Evolutionary conservation across 345 rosid genomes (phyloP).

Genomic region (Bruguiera gymnorhiza): DNA sequence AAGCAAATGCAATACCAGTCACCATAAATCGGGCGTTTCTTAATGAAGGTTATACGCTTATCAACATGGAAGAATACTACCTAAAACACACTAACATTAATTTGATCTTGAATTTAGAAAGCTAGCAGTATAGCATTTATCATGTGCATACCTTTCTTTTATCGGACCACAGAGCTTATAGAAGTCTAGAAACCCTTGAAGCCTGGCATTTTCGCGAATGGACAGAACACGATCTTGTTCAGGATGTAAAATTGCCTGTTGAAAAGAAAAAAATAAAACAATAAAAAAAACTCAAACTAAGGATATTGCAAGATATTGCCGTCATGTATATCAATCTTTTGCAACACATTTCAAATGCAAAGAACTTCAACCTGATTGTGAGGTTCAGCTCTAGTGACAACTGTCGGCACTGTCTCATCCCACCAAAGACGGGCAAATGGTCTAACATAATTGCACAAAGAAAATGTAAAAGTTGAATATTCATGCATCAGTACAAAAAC

Average conservation of each 20-base stretch:
- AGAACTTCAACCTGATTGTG: constrained; percentile 56
- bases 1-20: no score
- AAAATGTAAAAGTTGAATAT: not conserved
- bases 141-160: constrained; percentile 46
- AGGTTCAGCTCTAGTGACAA: constrained; percentile 69
- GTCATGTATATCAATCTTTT: not conserved
- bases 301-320: not conserved
- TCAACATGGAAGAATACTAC: no score
- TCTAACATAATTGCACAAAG: constrained; percentile 25
- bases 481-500: not conserved
- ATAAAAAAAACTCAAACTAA: not conserved
- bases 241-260: constrained; percentile 62
- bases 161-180: constrained; percentile 61
- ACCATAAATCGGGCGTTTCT: no score
- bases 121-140: not conserved
- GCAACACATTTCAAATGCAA: not conserved
- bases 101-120: no score
- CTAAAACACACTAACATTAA: no score
- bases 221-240: constrained; percentile 61
- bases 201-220: constrained; percentile 65
- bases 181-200: constrained; percentile 72
- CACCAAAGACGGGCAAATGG: constrained; percentile 85
- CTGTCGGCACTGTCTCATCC: constrained; percentile 86
- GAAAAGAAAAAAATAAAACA: not conserved
- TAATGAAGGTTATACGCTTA: no score